Base-by-base conservation (phyloP, 805 yeast genomes). In the Candida awuae region DNA sequence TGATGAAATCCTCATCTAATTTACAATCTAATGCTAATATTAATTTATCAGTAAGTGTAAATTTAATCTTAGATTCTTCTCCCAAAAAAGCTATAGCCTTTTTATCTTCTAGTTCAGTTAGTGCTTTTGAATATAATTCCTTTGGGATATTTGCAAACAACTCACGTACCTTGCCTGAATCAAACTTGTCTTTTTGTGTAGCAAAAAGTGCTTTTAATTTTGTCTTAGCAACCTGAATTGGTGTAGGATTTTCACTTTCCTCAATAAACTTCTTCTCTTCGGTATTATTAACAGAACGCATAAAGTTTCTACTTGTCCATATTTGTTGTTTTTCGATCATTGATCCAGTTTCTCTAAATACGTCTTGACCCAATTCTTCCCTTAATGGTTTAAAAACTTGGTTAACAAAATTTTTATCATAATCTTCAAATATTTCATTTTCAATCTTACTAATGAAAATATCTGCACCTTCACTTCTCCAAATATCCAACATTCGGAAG, bases 261-360 rank as follows among this genome's bases (percentile, higher is more conserved):
- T 23, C 14, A 6, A 34, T 34, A 13, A 33, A 29, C 4, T 16
- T 19, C 4, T 51, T 20, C 18, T 44, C 22, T 17, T 49, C 35
- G 18, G 42, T 43, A 6, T 46, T 42, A 4, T 50, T 45, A 12
- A 51, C 47, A 8, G 66, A 54, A 34, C 54, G 61, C 19, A 68
- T 60, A 51, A 74, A 80, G 0, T 71, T 59, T 2, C 64, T 59
- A 27, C 63, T 64, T 0, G 74, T 58, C 35, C 79, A 57, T 20
- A 67, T 60, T 9, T 71, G 71, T 48, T 84, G 88, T 38, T 82
- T 73, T 49, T 80, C 86, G 38, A 80, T 63, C 80, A 84, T 76
- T 1, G 94, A 80, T 21, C 72, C 67, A 36, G 53, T 42, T 21
- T 70, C 73, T 31, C 69, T 77, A 36, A 67, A 62, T 20, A 72